Evolutionary conservation across 2,329 filamentous ascomycete species (phyloP).

Genomic region (Fusarium subglutinans): DNA sequence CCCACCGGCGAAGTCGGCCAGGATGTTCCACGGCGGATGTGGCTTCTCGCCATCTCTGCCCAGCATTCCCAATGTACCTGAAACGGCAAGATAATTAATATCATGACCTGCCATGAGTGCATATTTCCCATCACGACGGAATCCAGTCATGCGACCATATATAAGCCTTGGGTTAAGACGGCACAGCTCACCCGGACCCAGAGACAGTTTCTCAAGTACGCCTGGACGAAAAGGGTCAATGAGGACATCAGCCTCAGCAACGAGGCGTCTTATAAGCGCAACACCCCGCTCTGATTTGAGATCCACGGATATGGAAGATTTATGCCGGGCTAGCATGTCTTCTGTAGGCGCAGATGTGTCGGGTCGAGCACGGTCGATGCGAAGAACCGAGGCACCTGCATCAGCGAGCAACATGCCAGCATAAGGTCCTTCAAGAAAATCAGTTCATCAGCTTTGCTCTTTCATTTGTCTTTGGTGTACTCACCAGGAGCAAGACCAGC

Average conservation of each 20-base stretch:
- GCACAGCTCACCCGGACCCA: conserved; percentile 76
- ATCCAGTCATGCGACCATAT: conserved; percentile 88
- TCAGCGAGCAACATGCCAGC: conserved; percentile 89
- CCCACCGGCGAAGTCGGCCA: conserved; percentile 92
- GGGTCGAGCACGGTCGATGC: conserved; percentile 75
- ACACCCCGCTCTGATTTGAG: conserved; percentile 74
- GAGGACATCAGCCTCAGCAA: conserved; percentile 80
- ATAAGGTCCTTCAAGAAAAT: conserved; percentile 73
- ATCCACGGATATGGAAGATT: conserved; percentile 81
- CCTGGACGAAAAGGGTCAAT: conserved; percentile 95
- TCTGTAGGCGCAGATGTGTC: conserved; percentile 59
- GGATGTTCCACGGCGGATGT: conserved; percentile 81
- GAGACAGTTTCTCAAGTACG: conserved; percentile 84
- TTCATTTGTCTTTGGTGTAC: not conserved
- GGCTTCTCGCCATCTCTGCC: conserved; percentile 76
- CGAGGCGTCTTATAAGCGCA: conserved; percentile 71
- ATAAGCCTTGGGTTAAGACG: conserved; percentile 78
- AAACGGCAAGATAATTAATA: conserved; percentile 94
- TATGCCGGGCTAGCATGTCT: conserved; percentile 83
- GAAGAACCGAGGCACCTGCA: conserved; percentile 86
- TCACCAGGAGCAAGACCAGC: conserved; percentile 70
- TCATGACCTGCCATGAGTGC: conserved; percentile 91
- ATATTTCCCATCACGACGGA: conserved; percentile 87
- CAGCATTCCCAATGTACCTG: conserved; percentile 80
- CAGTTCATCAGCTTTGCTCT: not conserved